These are phyloP conservation scores for Solanum okadae DNA, from an alignment of 257 asterid species.

Conservation along the genomic window DNA sequence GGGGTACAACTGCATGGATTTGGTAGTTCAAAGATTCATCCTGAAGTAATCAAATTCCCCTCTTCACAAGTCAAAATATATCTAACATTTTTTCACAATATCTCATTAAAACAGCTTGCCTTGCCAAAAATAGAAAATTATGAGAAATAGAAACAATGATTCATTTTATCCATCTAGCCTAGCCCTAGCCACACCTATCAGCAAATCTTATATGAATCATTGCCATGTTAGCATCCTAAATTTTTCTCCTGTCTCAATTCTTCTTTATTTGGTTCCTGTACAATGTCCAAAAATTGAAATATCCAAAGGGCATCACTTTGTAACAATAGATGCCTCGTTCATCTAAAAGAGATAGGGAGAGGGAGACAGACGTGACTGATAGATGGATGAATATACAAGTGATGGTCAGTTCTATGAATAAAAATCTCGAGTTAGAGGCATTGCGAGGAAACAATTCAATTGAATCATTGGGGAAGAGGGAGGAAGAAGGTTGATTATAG, in stretches of 20 bases:
- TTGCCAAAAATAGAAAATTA: not conserved
- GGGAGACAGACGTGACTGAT: not conserved
- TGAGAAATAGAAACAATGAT: constrained; percentile 3
- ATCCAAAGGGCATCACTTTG: not conserved
- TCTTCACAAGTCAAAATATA: not conserved
- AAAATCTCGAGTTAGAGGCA: not conserved
- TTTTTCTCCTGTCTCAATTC: not conserved
- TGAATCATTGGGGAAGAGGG: not conserved
- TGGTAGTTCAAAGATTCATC: constrained; percentile 8
- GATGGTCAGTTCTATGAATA: not conserved
- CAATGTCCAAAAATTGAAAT: not conserved
- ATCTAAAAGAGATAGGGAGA: not conserved
- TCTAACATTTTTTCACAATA: not conserved
- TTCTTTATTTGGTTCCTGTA: not conserved
- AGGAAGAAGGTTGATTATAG: not conserved
- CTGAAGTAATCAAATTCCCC: not conserved
- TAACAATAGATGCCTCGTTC: not conserved
- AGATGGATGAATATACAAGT: not conserved
- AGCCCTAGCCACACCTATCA: not conserved
- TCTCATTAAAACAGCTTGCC: not conserved
- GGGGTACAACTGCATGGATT: constrained; percentile 20
- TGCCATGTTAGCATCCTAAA: not conserved
- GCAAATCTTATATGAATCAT: constrained; percentile 2
- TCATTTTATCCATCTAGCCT: not conserved
- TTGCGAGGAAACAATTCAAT: not conserved